Evolutionary conservation across 768 basidiomycete species (phyloP), one percentile per base, ranked within the genome.

Genomic region (Chlorophyllum brunneum): DNA sequence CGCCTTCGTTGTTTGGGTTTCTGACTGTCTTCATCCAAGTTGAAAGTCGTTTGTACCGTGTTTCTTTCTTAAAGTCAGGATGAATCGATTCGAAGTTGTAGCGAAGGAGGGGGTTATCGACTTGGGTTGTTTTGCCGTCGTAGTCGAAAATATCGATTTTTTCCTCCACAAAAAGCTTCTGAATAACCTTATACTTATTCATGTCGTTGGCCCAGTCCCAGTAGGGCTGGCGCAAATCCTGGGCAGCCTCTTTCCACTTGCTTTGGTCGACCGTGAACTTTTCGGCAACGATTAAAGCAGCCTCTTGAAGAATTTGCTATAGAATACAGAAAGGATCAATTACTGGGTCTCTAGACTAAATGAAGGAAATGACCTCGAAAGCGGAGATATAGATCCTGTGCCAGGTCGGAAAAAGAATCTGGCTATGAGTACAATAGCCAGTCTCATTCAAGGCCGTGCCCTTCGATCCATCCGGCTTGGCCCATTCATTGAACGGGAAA

Each of bases 391-490:
- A 81, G 3, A 78, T 76, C 48, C 81, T 65, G 58, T 83, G 80
- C 75, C 77, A 81, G 6, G 76, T 78, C 8, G 79, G 79, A 67
- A 81, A 81, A 6, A 80, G 63, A 10, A 73, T 66, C 0, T 71
- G 72, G 18, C 75, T 75, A 59, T 83, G 81, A 20, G 70, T 72
- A 59, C 80, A 82, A 57, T 82, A 81, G 2, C 79, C 80, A n/a
- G 68, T 64, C 65, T 66, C 71, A 8, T 61, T 51, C 0, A 57
- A 54, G 31, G 65, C 51, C 24, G 57, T 55, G 1, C n/a, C n/a
- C n/a, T n/a, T n/a, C n/a, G 59, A 46, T n/a, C 59, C 63, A 31
- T 61, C 22, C n/a, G 61, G 57, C 5, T 67, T 72, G 13, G 48
- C 67, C 75, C 75, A 81, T 2, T 59, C 57, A 3, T 63, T 58